A percentile compares a stretch with the other conserved stretches of the same genome.
phyloP scores from a whole-genome alignment of 192 early-diverging fungal species.

The Backusella sp. region DNA sequence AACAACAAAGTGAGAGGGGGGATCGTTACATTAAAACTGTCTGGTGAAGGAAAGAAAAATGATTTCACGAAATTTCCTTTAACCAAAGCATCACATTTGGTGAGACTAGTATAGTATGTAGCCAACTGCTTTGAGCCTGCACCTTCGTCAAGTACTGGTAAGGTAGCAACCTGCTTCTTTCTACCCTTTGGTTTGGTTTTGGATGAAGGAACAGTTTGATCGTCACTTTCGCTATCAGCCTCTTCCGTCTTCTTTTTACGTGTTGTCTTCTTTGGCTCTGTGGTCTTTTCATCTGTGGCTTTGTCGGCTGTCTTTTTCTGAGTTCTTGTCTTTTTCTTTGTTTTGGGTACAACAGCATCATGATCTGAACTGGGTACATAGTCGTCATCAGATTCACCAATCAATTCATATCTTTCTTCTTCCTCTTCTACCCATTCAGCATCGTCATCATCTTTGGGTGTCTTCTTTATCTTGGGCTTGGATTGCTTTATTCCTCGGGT shows the following conservation, averaged over 20 bases:
- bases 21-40: constrained; percentile 32
- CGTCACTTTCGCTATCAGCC: neutral
- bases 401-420: constrained; percentile 9
- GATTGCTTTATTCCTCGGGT: neutral
- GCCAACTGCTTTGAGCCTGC: constrained; percentile 1
- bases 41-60: constrained; percentile 38
- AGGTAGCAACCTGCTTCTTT: neutral
- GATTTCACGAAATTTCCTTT: constrained; percentile 27
- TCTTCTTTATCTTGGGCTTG: neutral
- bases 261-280: constrained; percentile 3
- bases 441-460: neutral
- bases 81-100: neutral
- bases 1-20: neutral
- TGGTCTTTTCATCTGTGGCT: neutral
- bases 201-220: constrained; percentile 18
- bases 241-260: constrained; percentile 14
- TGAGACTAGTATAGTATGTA: neutral
- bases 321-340: neutral
- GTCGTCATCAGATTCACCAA: constrained; percentile 29
- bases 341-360: constrained; percentile 10
- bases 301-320: neutral
- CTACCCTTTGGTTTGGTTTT: neutral
- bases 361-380: constrained; percentile 18
- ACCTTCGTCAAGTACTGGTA: neutral
- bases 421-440: constrained; percentile 11